Base-by-base conservation (phyloP, 306 rosid species). In the Glycine tomentella region DNA sequence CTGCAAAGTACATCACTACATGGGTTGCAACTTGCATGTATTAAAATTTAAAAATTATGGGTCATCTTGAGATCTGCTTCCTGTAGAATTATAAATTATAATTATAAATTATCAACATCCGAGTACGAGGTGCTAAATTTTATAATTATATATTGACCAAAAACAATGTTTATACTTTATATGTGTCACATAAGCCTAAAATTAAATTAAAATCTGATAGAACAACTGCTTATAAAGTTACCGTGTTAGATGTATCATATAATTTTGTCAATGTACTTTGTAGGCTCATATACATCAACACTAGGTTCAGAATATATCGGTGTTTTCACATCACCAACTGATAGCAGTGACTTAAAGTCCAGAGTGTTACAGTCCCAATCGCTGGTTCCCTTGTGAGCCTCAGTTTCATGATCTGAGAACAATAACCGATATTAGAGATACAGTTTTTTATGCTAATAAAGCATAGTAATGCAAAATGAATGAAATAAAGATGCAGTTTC, bases 271-370 rank as follows among this genome's bases (percentile, higher is more conserved):
- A 36, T 42, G 56, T 50, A 44, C 31, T 58, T 51, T 44, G 40
- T 58, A 74, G 48, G 12, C 59, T 72, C 87, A 42, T 48, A 45
- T 25, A 34, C 34, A 58, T 62, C 81, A 55, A 69, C 78, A 70
- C 84, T 77, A 36, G 86, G 44, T 50, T 81, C 79, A n/a, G 77
- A 89, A 59, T 82, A 90, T 72, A 83, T 77, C 4, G 89, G 83
- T 83, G 90, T 88, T 83, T 89, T 89, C 84, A 88, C 80, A 76
- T 90, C 90, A 81, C 76, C 88, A 11, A 70, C 52, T 58, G 86
- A 62, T 74, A 75, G 90, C 72, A 55, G 68, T 73, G 83, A 81
- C 76, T 71, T 85, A 13, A 67, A 74, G 33, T 69, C 89, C 61
- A 66, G 53, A 69, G 40, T 65, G 76, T 72, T 80, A 77, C 13